Conservation (phyloP, 768 basidiomycete species). For the Neoboletus brunneissimus region DNA sequence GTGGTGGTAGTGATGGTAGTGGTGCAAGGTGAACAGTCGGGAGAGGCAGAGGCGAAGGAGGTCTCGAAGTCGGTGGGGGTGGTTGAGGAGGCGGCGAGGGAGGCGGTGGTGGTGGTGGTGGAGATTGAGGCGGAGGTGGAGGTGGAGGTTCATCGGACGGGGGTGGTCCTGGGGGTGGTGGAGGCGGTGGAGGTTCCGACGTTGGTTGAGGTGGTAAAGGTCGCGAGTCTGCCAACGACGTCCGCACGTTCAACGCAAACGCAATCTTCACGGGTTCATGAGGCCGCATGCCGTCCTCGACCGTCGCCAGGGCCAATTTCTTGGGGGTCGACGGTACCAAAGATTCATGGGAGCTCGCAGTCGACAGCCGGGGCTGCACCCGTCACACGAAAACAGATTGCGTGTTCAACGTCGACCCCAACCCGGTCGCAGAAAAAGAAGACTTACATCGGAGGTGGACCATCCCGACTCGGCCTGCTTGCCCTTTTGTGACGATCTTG, state of each 20-base stretch:
- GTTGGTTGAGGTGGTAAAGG: constrained; percentile 37
- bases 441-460: constrained; percentile 35
- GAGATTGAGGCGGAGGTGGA: constrained; percentile 25
- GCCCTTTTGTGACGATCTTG: constrained; percentile 39
- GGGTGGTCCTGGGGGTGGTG: constrained; percentile 32
- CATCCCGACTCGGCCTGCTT: constrained; percentile 40
- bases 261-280: constrained; percentile 34
- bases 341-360: constrained; percentile 15
- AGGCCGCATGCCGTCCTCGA: constrained; percentile 31
- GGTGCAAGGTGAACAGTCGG: constrained; percentile 12
- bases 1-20: constrained; percentile 20
- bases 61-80: constrained; percentile 24
- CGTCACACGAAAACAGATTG: constrained; percentile 9
- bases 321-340: constrained; percentile 11
- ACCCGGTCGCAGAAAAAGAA: constrained; percentile 1
- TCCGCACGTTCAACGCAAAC: constrained; percentile 30
- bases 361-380: constrained; percentile 14
- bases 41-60: constrained; percentile 20
- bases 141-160: constrained; percentile 29
- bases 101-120: constrained; percentile 27
- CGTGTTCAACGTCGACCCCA: background rate
- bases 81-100: constrained; percentile 30
- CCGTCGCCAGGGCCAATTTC: constrained; percentile 19
- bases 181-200: constrained; percentile 38
- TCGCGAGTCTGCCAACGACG: constrained; percentile 25